phyloP scores from a whole-genome alignment of 2,329 filamentous ascomycete genomes.

The Gnomoniopsis sp. region DNA sequence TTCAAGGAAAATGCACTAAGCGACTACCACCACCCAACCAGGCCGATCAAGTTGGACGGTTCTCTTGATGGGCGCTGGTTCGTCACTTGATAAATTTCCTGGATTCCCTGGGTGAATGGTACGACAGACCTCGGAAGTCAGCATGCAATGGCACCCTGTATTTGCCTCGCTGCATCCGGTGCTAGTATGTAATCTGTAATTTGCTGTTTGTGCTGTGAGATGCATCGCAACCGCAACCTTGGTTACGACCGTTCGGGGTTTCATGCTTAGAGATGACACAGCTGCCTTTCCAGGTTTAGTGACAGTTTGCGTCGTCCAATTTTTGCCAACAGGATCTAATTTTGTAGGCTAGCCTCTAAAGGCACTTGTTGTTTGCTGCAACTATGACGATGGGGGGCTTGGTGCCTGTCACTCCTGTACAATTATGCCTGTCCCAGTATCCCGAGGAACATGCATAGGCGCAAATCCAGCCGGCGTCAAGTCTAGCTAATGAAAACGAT shows the following conservation, averaged over 20 bases:
- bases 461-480: background rate
- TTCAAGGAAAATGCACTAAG: background rate
- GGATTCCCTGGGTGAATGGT: constrained; percentile 1
- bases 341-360: constrained; percentile 6
- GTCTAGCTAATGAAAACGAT: too few relatives aligned
- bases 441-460: constrained; percentile 2
- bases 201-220: constrained; percentile 11
- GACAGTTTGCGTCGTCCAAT: background rate
- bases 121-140: constrained; percentile 11
- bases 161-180: constrained; percentile 5
- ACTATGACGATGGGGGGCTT: too few relatives aligned
- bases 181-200: background rate
- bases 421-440: constrained; percentile 10
- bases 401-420: background rate
- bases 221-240: constrained; percentile 10
- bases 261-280: background rate
- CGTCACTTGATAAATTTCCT: too few relatives aligned
- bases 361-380: too few relatives aligned
- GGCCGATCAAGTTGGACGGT: background rate
- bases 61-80: too few relatives aligned
- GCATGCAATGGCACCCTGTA: constrained; percentile 12
- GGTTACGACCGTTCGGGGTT: constrained; percentile 7
- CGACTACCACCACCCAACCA: background rate
- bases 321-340: too few relatives aligned
- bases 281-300: constrained; percentile 5